Evolutionary conservation across 257 asterid genomes (phyloP).

Genomic region (Gentiana macrophylla): DNA sequence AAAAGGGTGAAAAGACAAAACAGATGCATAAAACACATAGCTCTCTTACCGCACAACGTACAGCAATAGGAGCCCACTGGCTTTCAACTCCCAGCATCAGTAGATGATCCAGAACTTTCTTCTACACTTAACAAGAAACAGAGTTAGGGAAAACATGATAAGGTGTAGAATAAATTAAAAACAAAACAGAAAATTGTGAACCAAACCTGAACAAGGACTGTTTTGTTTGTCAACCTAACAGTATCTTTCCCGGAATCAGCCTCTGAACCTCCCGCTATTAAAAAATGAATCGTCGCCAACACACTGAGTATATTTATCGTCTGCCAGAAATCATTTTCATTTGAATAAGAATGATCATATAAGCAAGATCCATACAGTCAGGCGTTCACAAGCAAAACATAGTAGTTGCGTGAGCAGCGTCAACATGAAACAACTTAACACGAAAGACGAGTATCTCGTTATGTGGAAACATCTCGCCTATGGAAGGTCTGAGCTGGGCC

Average conservation of each 20-base stretch:
- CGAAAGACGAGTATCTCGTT: too few relatives aligned
- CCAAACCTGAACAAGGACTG: slow-evolving; percentile 77
- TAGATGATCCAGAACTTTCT: slow-evolving; percentile 66
- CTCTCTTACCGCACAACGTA: slow-evolving; percentile 67
- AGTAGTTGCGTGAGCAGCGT: not conserved
- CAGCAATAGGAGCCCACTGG: slow-evolving; percentile 91
- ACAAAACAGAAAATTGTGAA: slow-evolving; percentile 6
- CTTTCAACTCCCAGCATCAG: slow-evolving; percentile 90
- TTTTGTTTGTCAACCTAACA: slow-evolving; percentile 52
- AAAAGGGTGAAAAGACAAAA: too few relatives aligned
- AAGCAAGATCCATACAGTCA: slow-evolving; percentile 16
- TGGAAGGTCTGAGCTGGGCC: too few relatives aligned
- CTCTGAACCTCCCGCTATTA: slow-evolving; percentile 55
- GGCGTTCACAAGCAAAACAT: slow-evolving; percentile 3
- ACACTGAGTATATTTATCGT: slow-evolving; percentile 76
- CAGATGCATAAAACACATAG: slow-evolving; percentile 5
- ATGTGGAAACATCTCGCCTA: too few relatives aligned
- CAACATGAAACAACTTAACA: too few relatives aligned
- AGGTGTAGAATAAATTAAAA: not conserved
- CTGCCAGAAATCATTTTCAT: slow-evolving; percentile 58
- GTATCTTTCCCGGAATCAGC: slow-evolving; percentile 59
- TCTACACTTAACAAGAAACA: slow-evolving; percentile 32
- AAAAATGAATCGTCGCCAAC: slow-evolving; percentile 74
- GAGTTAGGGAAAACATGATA: slow-evolving; percentile 2
- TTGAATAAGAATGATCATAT: slow-evolving; percentile 20